Evolutionary conservation across 306 rosid species (phyloP).

Genomic region (Medicago lupulina): DNA sequence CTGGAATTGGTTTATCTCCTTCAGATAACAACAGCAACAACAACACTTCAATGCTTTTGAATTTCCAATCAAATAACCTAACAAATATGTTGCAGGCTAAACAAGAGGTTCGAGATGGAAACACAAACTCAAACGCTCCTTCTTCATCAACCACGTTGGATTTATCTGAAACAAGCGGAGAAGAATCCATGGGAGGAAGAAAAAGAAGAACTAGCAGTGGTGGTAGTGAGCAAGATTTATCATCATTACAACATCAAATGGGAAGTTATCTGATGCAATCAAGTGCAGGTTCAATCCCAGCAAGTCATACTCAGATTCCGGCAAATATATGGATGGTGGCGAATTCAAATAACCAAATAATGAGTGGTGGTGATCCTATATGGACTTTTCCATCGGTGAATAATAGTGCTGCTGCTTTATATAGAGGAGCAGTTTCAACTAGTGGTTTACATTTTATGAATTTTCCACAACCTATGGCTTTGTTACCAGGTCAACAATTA

Average conservation of each 20-base stretch:
- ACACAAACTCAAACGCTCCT: not conserved
- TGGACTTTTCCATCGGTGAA: constrained; percentile 81
- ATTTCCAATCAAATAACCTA: constrained; percentile 65
- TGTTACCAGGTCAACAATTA: constrained; percentile 76
- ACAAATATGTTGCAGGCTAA: constrained; percentile 67
- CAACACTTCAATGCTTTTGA: constrained; percentile 42
- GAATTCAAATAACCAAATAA: constrained; percentile 71
- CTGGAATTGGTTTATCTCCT: constrained; percentile 47
- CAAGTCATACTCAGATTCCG: constrained; percentile 73
- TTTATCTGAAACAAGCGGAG: constrained; percentile 60
- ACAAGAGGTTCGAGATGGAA: constrained; percentile 50
- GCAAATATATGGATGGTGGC: constrained; percentile 91
- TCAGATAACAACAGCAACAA: constrained; percentile 50
- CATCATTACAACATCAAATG: constrained; percentile 61
- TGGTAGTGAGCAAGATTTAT: constrained; percentile 53
- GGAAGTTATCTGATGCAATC: constrained; percentile 76
- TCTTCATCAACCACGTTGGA: constrained; percentile 60
- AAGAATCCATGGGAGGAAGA: constrained; percentile 59
- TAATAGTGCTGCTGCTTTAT: constrained; percentile 57
- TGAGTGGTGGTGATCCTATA: constrained; percentile 91
- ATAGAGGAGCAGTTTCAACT: constrained; percentile 71
- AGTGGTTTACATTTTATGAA: constrained; percentile 95
- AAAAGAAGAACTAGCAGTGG: constrained; percentile 52
- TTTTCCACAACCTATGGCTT: constrained; percentile 72
- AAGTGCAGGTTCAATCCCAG: constrained; percentile 64